phyloP scores from a whole-genome alignment of 2,329 filamentous ascomycete genomes.

The Arthrinium phaeospermum region DNA sequence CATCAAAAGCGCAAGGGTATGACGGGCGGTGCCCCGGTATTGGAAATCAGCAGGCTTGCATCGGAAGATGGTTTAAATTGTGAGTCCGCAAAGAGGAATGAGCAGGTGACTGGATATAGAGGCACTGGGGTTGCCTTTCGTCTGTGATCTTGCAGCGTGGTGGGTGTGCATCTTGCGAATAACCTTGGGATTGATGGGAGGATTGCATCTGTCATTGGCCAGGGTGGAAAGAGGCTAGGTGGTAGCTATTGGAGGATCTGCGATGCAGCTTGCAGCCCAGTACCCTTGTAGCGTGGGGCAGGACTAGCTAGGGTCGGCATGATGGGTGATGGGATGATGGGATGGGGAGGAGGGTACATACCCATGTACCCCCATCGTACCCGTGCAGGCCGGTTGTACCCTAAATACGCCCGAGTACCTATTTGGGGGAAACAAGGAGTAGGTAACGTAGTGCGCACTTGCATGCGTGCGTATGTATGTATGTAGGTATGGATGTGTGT shows the following conservation, averaged over 20 bases:
- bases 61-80: background rate
- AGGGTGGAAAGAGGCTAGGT: conserved; percentile 5
- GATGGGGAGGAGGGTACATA: conserved; percentile 8
- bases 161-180: conserved; percentile 14
- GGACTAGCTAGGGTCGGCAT: conserved; percentile 7
- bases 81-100: background rate
- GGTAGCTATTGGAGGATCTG: conserved; percentile 20
- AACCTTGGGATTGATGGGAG: no score
- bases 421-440: conserved; percentile 6
- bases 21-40: background rate
- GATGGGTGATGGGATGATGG: conserved; percentile 12
- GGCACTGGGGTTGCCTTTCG: background rate
- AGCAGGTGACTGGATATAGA: background rate
- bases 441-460: conserved; percentile 17
- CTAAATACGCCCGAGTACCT: conserved; percentile 18
- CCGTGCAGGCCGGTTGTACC: conserved; percentile 15
- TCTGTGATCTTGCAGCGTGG: conserved; percentile 1
- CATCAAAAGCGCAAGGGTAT: background rate
- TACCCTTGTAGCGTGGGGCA: conserved; percentile 14
- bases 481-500: conserved; percentile 3
- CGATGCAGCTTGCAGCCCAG: conserved; percentile 17
- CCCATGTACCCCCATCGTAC: conserved; percentile 16
- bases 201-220: background rate
- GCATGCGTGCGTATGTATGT: conserved; percentile 18
- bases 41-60: conserved; percentile 7